Base-by-base conservation (phyloP, 1,284 basidiomycete genomes). In the Rhodotorula sp. region DNA sequence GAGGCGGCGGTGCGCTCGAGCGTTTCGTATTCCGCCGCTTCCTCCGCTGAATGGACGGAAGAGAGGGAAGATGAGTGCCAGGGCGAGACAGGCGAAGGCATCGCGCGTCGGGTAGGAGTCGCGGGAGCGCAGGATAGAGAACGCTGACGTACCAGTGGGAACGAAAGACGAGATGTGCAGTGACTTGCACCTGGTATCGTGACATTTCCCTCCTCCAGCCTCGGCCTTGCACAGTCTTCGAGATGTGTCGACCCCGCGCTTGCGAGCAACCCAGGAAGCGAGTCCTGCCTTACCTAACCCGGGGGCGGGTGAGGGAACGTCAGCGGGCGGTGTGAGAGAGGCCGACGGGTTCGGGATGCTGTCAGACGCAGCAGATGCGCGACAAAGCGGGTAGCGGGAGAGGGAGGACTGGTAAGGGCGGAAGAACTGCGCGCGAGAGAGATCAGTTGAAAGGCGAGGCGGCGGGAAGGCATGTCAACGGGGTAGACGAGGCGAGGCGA, bases 161-260 rank as follows among this genome's bases (percentile, higher is more conserved):
- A 49, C 59, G 19, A 53, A 69, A 27, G 56, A 49, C 24, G 55
- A 30, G 9, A 52, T 36, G 46, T 72, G 71, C 2, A 66, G 57
- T 9, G 46, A 59, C 32, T 64, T 69, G 62, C 71, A 72, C 34
- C n/a, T 57, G 20, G 29, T 20, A 32, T 72, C 71, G n/a, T 52
- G 53, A 44, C 71, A 72, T 19, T 34, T 59, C 22, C 71, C 71
- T 0, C 71, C 67, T 13, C 58, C 48, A 22, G 64, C 60, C 30
- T 72, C 71, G n/a, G 59, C 67, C 53, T 64, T 66, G 52, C 71
- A 72, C 29, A 66, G 62, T n/a, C 68, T 59, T 54, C 58, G 64
- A 15, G 27, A 17, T 0, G 67, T 29, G 36, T 72, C 65, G 17
- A 72, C 46, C 20, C 62, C 61, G 27, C 56, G 60, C 56, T 57